Percentiles rank a stretch among this genome's conserved stretches.
phyloP scores from a whole-genome alignment of 225 moss, liverwort and hornwort genomes.

The Physcomitrellopsis africana region DNA sequence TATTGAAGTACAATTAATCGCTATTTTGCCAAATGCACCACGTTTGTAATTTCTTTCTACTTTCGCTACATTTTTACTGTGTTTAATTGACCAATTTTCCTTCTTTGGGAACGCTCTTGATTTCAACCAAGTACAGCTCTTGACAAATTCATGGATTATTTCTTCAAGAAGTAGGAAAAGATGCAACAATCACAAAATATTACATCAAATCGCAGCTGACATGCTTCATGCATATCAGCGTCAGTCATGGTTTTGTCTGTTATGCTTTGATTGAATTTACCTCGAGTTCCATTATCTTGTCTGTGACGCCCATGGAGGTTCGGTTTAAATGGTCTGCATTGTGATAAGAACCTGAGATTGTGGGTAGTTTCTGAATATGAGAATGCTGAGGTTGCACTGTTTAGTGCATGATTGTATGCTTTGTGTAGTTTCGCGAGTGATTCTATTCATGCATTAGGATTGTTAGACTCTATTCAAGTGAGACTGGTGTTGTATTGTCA shows the following conservation, averaged over 20 bases:
- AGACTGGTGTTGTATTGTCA: neutral
- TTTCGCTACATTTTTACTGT: neutral
- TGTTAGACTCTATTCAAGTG: neutral
- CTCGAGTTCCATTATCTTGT: neutral
- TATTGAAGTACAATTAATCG: neutral
- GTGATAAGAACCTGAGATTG: no score
- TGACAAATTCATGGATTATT: neutral
- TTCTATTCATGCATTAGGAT: no score
- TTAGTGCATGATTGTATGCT: no score
- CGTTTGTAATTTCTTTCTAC: no score
- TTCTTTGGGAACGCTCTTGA: neutral
- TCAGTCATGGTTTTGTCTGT: slow-evolving; percentile 37
- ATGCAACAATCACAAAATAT: slow-evolving; percentile 35
- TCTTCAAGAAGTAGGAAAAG: slow-evolving; percentile 29
- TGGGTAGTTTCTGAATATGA: no score
- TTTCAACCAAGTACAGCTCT: neutral
- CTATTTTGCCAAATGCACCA: no score
- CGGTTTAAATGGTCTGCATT: no score
- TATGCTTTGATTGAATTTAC: neutral
- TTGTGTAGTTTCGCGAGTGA: no score
- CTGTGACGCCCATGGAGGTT: neutral
- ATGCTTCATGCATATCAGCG: slow-evolving; percentile 75
- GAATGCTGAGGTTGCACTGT: no score
- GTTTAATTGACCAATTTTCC: neutral
- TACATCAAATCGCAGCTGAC: slow-evolving; percentile 72